Percentiles rank a stretch among this genome's conserved stretches.
Conservation (phyloP, 108 stramenopile species). For the Aurantiochytrium sp. region DNA sequence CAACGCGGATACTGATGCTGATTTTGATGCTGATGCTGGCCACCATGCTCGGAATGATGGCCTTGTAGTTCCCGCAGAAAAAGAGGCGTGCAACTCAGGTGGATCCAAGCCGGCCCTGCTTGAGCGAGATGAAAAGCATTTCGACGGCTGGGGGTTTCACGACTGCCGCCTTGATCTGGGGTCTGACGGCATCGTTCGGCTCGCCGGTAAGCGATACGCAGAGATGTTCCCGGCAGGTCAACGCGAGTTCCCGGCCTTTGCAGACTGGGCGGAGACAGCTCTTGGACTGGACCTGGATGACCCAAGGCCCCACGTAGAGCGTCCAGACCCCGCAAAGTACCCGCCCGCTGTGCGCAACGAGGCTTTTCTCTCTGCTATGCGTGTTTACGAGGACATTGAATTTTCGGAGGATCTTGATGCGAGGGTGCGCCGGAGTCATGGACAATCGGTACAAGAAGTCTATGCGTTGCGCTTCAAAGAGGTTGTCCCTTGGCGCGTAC, state of each 20-base stretch:
- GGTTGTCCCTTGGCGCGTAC: background rate
- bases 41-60: too few relatives aligned
- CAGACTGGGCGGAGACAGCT: background rate
- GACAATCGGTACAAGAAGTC: background rate
- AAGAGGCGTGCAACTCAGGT: too few relatives aligned
- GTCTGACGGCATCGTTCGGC: background rate
- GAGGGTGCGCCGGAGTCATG: background rate
- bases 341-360: background rate
- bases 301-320: background rate
- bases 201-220: background rate
- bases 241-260: background rate
- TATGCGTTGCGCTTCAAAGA: background rate
- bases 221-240: background rate
- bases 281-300: conserved; percentile 3
- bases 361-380: background rate
- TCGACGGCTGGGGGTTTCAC: background rate
- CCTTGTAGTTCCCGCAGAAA: too few relatives aligned
- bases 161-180: background rate
- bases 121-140: background rate
- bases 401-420: background rate
- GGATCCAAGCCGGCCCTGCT: too few relatives aligned
- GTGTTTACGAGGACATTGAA: background rate
- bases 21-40: too few relatives aligned
- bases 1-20: too few relatives aligned
- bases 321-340: background rate